Conservation (phyloP, 345 rosid species). For the Gossypium anomalum region DNA sequence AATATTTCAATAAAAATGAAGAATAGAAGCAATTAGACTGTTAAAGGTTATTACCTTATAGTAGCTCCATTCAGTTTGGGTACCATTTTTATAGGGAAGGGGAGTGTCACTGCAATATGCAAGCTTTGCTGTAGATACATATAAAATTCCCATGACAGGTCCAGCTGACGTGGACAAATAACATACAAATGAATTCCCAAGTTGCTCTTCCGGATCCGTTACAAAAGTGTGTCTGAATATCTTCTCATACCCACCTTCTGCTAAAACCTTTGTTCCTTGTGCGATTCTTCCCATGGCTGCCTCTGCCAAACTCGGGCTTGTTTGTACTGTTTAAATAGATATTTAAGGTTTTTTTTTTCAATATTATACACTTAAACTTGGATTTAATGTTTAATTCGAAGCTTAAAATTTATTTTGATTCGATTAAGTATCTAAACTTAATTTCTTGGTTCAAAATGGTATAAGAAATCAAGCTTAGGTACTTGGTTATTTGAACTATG, state of each 20-base stretch:
- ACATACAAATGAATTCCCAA: slow-evolving; percentile 60
- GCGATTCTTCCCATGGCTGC: slow-evolving; percentile 85
- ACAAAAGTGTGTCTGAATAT: slow-evolving; percentile 63
- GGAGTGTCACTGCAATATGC: slow-evolving; percentile 71
- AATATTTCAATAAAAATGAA: not conserved
- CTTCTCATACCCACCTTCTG: slow-evolving; percentile 79
- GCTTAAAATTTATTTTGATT: too few relatives aligned
- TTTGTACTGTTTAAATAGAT: slow-evolving; percentile 45
- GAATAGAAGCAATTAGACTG: not conserved
- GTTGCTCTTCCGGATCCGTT: slow-evolving; percentile 58
- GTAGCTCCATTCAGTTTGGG: slow-evolving; percentile 59
- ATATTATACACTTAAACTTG: too few relatives aligned
- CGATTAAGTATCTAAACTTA: too few relatives aligned
- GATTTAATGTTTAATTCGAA: too few relatives aligned
- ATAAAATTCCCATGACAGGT: slow-evolving; percentile 70
- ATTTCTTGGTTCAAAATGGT: too few relatives aligned
- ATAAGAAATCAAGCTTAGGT: too few relatives aligned
- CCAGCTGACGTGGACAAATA: slow-evolving; percentile 80
- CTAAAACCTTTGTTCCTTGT: slow-evolving; percentile 66
- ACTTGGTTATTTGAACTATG: too few relatives aligned
- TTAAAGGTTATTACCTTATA: slow-evolving; percentile 43
- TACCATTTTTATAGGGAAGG: slow-evolving; percentile 36
- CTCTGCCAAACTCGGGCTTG: slow-evolving; percentile 69
- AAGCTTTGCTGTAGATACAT: slow-evolving; percentile 60
- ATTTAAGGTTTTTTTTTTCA: not conserved